Conservation (phyloP, 352 stramenopile genomes). For the Thraustotheca clavata region DNA sequence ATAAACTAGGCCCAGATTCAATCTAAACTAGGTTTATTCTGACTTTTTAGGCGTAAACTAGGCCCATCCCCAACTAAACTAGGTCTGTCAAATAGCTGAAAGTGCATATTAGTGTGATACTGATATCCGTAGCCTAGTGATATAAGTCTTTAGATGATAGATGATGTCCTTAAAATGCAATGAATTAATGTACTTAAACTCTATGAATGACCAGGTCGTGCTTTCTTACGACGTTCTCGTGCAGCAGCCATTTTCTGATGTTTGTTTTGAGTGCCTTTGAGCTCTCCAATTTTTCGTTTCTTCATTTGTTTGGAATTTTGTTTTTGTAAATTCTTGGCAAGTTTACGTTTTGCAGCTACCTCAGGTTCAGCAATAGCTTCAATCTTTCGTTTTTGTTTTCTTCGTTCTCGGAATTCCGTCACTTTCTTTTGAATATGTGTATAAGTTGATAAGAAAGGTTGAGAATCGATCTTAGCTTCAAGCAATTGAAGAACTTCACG, state of each 20-base stretch:
- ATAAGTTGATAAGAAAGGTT: constrained; percentile 70
- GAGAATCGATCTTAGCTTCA: constrained; percentile 61
- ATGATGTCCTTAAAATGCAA: too few species aligned
- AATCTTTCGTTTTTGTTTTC: constrained; percentile 70
- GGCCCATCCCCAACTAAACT: too few species aligned
- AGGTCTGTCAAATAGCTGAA: too few species aligned
- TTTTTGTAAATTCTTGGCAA: constrained; percentile 83
- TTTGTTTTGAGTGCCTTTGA: constrained; percentile 45
- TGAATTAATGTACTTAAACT: not conserved
- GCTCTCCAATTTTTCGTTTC: constrained; percentile 80
- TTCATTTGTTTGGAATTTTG: constrained; percentile 71
- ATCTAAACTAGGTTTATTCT: too few species aligned
- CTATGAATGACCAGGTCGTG: constrained; percentile 15
- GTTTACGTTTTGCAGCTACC: constrained; percentile 61
- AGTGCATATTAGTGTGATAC: too few species aligned
- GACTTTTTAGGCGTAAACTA: too few species aligned
- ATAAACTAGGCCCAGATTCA: too few species aligned
- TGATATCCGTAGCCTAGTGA: too few species aligned
- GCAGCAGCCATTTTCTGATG: constrained; percentile 15
- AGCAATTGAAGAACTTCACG: constrained; percentile 84
- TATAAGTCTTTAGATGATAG: too few species aligned
- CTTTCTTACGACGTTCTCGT: constrained; percentile 10
- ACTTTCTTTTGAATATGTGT: constrained; percentile 81
- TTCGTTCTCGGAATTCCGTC: constrained; percentile 50
- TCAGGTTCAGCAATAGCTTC: constrained; percentile 70